Base-by-base conservation (phyloP, 2,329 filamentous ascomycete species). In the Zasmidium cellare region DNA sequence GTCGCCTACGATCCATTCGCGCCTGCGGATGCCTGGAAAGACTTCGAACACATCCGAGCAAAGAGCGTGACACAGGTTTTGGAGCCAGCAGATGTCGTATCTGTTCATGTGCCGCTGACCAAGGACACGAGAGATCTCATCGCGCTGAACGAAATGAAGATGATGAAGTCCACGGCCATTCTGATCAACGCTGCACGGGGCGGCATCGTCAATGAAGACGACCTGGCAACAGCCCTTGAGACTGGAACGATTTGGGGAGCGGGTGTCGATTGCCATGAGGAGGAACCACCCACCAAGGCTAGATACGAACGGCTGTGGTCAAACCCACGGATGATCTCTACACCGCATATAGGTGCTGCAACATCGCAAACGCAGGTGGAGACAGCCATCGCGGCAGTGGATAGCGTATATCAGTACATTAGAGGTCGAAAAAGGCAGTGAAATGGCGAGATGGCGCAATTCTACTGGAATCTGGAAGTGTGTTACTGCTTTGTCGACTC, bases 311-410 rank as follows among this genome's bases (percentile, higher is more conserved):
- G 63, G 16, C 55, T 71, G 12, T 64, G 66, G 61, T 46, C 62
- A n/a, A 51, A 55, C 46, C 56, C 62, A 14, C 65, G 69, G 22
- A 59, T 72, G 14, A 61, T 77, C 3, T 77, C 74, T 56, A 78
- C 76, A 9, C 77, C 78, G 3, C 77, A 80, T 54, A 74, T 80
- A 50, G 79, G 79, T 9, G 79, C 78, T 2, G 74, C 79, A 0
- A 81, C 79, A 1, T 63, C 61, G 2, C 63, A 72, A 51, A 74
- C 71, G 2, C 75, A 76, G 58, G 65, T 69, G 50, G 68, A 70
- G 28, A 74, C 73, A 23, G 74, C 71, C 0, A 70, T 69, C 53
- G 72, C 71, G 18, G 75, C 74, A 14, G 66, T 76, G 12, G 71
- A 76, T 31, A 14, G n/a, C 23, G 46, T 58, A 14, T 38, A 55